Conservation (phyloP, 2,329 filamentous ascomycete species). For the Amylocarpus encephaloides region DNA sequence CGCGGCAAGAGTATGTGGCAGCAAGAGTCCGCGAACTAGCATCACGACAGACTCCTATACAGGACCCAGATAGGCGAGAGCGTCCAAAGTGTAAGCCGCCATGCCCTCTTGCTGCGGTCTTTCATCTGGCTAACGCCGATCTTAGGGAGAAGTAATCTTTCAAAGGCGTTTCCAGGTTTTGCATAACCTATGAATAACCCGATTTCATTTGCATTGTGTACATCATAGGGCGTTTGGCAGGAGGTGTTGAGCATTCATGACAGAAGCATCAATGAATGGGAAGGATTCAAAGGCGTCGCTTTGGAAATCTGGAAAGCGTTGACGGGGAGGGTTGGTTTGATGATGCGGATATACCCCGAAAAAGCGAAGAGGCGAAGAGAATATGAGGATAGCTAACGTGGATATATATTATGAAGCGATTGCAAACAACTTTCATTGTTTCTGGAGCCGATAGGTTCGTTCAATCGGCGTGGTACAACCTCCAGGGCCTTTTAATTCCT, state of each 20-base stretch:
- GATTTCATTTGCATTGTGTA: not conserved
- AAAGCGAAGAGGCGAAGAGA: no score
- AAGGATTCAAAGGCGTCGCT: no score
- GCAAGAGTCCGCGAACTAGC: constrained; percentile 24
- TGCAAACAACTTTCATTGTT: no score
- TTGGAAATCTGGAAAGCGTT: no score
- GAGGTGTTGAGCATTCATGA: not conserved
- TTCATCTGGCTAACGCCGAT: constrained; percentile 2
- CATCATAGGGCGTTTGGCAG: not conserved
- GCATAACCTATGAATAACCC: constrained; percentile 6
- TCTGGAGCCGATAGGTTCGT: no score
- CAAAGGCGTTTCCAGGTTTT: constrained; percentile 27
- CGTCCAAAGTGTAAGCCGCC: constrained; percentile 18
- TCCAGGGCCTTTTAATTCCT: no score
- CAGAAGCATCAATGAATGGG: not conserved
- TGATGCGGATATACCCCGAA: no score
- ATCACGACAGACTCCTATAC: constrained; percentile 17
- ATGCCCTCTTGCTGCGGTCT: not conserved
- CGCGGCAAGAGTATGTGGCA: constrained; percentile 17
- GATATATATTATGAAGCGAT: no score
- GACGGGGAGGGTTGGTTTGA: not conserved
- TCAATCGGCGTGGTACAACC: no score
- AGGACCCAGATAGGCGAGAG: constrained; percentile 22
- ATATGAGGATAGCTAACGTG: no score
- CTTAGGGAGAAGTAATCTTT: constrained; percentile 21